Percentiles rank a stretch among this genome's conserved stretches.
Conservation (phyloP, 108 stramenopile species). For the Schizochytrium sp. region DNA sequence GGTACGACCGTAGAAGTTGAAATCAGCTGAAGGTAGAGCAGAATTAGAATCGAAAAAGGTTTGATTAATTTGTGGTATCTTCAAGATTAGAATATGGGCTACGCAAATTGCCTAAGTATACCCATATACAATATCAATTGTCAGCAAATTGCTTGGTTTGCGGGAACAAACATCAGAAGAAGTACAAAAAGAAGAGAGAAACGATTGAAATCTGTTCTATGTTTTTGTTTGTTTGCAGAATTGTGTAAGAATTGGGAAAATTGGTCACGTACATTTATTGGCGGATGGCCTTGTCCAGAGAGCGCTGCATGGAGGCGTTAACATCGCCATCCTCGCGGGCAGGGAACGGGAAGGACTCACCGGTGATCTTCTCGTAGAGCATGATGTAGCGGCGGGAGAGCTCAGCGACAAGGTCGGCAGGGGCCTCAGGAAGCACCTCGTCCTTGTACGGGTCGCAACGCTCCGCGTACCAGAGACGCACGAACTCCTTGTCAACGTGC, state of each 20-base stretch:
- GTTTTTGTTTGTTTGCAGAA: neutral
- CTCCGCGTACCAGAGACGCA: slow-evolving; percentile 93
- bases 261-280: neutral
- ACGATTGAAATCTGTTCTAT: no score
- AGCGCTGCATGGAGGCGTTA: slow-evolving; percentile 58
- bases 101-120: no score
- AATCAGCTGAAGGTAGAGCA: no score
- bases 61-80: no score
- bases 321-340: slow-evolving; percentile 70
- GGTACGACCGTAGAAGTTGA: no score
- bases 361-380: slow-evolving; percentile 96
- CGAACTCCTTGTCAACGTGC: slow-evolving; percentile 99
- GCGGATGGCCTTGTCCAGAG: slow-evolving; percentile 7
- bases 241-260: neutral
- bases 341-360: slow-evolving; percentile 83
- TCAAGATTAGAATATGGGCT: no score
- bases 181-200: no score
- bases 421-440: slow-evolving; percentile 89
- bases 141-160: no score
- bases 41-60: no score
- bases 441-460: slow-evolving; percentile 98
- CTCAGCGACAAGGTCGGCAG: slow-evolving; percentile 91
- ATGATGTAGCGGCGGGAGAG: slow-evolving; percentile 92
- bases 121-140: no score
- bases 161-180: no score